phyloP scores from a whole-genome alignment of 371 early-diverging fungal genomes.

The Blastocladiella emersonii region DNA sequence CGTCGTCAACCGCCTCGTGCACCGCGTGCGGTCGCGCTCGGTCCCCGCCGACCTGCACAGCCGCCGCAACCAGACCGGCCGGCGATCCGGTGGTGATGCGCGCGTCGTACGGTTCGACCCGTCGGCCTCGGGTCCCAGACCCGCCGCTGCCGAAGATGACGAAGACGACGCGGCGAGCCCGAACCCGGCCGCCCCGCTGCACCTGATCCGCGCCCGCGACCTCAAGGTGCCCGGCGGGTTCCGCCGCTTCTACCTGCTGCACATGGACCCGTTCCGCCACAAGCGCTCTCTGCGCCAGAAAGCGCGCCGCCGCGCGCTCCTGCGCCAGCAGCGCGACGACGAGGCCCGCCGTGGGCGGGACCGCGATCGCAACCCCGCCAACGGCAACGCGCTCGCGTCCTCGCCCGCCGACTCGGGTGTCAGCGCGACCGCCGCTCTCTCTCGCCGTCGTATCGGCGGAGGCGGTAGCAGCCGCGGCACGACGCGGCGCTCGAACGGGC shows the following conservation, averaged over 20 bases:
- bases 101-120: neutral
- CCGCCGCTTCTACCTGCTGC: slow-evolving; percentile 58
- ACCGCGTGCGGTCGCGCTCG: neutral
- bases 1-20: neutral
- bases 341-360: no score
- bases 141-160: neutral
- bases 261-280: slow-evolving; percentile 25
- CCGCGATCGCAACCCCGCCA: no score
- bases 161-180: neutral
- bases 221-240: slow-evolving; percentile 64
- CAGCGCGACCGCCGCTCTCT: neutral
- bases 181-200: neutral
- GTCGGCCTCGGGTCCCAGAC: neutral
- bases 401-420: no score
- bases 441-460: no score
- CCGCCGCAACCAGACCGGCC: neutral
- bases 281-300: no score
- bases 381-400: neutral
- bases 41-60: neutral
- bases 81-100: neutral
- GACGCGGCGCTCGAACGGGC: no score
- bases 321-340: no score
- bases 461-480: no score
- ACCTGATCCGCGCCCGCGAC: neutral
- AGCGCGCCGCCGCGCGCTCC: neutral